Evolutionary conservation across 345 rosid species (phyloP).

Genomic region (Theobroma cacao): DNA sequence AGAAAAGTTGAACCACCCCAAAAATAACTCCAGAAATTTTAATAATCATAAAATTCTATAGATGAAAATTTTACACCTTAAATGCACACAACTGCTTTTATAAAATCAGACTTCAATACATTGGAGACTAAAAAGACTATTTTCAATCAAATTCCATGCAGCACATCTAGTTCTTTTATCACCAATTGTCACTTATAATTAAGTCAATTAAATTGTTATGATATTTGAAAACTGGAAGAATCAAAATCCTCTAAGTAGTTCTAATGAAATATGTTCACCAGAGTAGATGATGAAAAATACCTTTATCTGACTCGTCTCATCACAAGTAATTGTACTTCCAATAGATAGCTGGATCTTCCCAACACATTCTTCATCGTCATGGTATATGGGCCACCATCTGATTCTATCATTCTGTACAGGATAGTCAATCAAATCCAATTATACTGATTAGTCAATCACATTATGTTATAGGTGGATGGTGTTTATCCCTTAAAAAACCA

Average conservation of each 20-base stretch:
- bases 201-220: background rate
- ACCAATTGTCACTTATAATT: background rate
- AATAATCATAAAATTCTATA: background rate
- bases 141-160: background rate
- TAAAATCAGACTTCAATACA: background rate
- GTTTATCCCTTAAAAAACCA: constrained; percentile 2
- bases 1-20: background rate
- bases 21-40: background rate
- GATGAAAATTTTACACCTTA: background rate
- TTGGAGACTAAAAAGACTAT: background rate
- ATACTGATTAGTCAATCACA: background rate
- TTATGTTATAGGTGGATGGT: background rate
- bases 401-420: constrained; percentile 68
- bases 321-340: constrained; percentile 61
- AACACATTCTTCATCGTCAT: constrained; percentile 89
- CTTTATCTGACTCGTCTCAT: constrained; percentile 75
- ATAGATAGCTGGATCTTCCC: constrained; percentile 90
- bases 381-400: constrained; percentile 88
- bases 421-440: background rate
- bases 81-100: background rate
- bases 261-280: background rate
- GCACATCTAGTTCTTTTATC: background rate
- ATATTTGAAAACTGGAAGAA: background rate
- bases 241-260: background rate
- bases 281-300: constrained; percentile 31